Base-by-base conservation (phyloP, 345 rosid species). In the Rhizophora mangle region DNA sequence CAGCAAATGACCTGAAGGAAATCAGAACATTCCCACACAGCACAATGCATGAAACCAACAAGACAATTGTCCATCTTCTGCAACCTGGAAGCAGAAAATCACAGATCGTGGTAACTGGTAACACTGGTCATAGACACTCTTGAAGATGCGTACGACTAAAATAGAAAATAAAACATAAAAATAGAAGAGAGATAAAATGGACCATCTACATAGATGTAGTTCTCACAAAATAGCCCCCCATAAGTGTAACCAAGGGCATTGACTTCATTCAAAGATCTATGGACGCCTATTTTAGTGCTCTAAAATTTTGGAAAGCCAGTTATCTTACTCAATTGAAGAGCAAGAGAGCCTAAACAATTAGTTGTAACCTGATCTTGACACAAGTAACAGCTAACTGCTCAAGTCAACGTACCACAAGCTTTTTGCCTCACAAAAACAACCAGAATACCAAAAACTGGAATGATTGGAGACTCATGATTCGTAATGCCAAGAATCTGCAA, bases 401-500 rank as follows among this genome's bases (percentile, higher is more conserved):
- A 69, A 39, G 37, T 24, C 62, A 64, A 43, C 74, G 49, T 60
- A 64, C 71, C 63, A 0, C 66, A 52, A 59, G 46, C 60, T 49
- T 56, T 59, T 60, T 64, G 70, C 73, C 57, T 36, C 53, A 73
- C 46, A 64, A 60, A 75, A 53, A 11, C 30, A 30, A 37, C 15
- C 59, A 59, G 74, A 49, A 70, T 32, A 37, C 32, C 65, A 27
- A 60, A 58, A 52, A 62, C 30, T 47, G 39, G 61, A 67, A 60
- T 21, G 21, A 51, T 60, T 29, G 52, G 43, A 64, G 63, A 57
- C 15, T 68, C 31, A 62, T 18, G 21, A 62, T 72, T 56, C 37
- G 16, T 4, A 65, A 68, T 75, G 69, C 72, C 84, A 80, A 68
- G 74, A 74, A 69, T 67, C 83, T 68, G 79, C 74, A 67, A 64